Base-by-base conservation (phyloP, 108 stramenopile species). In the Parietichytrium sp. region DNA sequence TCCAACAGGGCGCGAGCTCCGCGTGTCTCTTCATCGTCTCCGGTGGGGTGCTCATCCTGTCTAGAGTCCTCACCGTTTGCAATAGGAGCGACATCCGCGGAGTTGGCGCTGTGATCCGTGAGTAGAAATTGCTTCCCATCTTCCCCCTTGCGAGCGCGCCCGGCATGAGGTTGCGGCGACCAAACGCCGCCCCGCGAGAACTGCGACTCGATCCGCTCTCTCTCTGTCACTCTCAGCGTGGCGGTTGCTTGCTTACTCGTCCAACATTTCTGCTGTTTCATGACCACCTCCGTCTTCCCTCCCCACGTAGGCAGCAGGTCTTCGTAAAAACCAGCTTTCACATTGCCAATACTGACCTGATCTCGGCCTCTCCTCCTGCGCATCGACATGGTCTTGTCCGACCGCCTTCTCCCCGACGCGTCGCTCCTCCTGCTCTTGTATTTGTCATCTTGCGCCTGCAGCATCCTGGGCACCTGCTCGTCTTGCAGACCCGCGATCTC, bases 221-320 rank as follows among this genome's bases (percentile, higher is more conserved):
- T 45, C 20, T 6, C 15, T 72, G 33, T 6, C 6, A 10, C 3
- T 33, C 20, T 45, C 0, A 13, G 36, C 33, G 20, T 72, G 29
- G 18, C n/a, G n/a, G 61, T 72, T 16, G 45, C 33, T 6, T 12
- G 38, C 42, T 42, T 7, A 20, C 61, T 72, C 3, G 61, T 45
- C 61, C 61, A 72, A 27, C 61, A 72, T n/a, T 72, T 72, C 45
- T 33, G 61, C 20, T 72, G 61, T 6, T 72, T 42, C 33, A 72
- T 13, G 45, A 72, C 45, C 38, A 45, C 61, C 42, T 72, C 45
- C n/a, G 61, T 42, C 10, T 72, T 72, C 20, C 61, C 61, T 6
- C 61, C 61, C 61, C 61, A 72, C 20, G 61, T 72, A 0, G 61
- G 61, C 61, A 72, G 20, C 10, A 72, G 61, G 0, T 72, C 61